Base-by-base conservation (phyloP, 2,329 filamentous ascomycete species). In the Sclerotinia trifoliorum region DNA sequence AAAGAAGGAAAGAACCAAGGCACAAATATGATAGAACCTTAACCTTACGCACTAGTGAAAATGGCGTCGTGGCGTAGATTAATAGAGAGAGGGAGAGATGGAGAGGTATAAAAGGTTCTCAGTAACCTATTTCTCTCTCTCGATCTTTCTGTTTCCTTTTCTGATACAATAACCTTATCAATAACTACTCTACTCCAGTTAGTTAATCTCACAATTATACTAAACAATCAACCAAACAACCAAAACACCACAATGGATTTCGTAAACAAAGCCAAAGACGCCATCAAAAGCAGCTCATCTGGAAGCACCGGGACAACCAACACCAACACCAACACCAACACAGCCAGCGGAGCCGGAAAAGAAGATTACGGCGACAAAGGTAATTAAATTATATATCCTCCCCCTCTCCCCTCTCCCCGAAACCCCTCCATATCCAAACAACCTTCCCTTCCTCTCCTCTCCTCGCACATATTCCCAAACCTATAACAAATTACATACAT, bases 291-390 rank as follows among this genome's bases (percentile, higher is more conserved):
- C 5, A 24, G 49, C 63, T 46, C 46, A 61, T 46, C 46, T 3
- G 42, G 57, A 49, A 63, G 15, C 60, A 44, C 13, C 10, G 46
- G 46, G 26, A 63, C 56, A 66, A 65, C 46, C 66, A 66, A 49
- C 24, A 64, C 24, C 57, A 64, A 49, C 42, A 65, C 46, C 66
- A 66, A 49, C 24, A 64, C 24, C 57, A 64, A 49, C 42, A 39
- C 24, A 35, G 39, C 56, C 24, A 52, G n/a, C 49, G 65, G 52
- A 24, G 61, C 55, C 3, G 57, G 56, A 39, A 60, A 42, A 51
- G 65, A 82, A 69, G 83, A 85, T 73, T 84, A 84, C 75, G 72
- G 83, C 66, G 83, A 85, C 75, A 35, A 35, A 35, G 35, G 35
- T 35, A 35, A 29, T 29, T 29, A 29, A 35, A 29, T 29, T 29